Evolutionary conservation across 1,284 basidiomycete species (phyloP), one percentile per base, ranked within the genome.

Genomic region (Hymenochaete sp.): DNA sequence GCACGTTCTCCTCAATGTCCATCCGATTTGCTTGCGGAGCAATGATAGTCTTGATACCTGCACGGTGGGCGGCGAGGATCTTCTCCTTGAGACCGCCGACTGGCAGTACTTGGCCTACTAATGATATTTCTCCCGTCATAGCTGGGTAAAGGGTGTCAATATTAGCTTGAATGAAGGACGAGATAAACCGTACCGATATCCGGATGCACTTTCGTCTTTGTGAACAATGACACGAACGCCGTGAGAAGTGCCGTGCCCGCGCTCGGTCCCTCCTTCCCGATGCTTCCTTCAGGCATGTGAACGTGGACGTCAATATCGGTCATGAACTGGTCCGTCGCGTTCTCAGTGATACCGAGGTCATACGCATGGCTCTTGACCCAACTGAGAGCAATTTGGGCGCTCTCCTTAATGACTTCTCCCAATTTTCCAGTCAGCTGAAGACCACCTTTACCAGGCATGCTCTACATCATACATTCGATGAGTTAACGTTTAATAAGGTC

Each of bases 251-350:
- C 95, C 1, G 92, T 96, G 39, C 95, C 95, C 0, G 95, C 95
- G 54, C 88, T 92, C 0, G 95, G 95, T 0, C 95, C 95, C 58
- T 98, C 95, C 68, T 98, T 99, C 40, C 95, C 95, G 51, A 98
- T 90, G 49, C 88, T 89, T 4, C 95, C 95, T 62, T 96, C 93
- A 0, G 93, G 92, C 92, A 93, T 95, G 62, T 96, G 93, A 35
- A 96, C 75, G 61, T 96, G 92, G 13, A 96, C 73, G 57, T 95
- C 91, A 32, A 78, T 73, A 58, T 93, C 84, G 38, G 81, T 81
- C 52, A 98, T 66, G 61, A 93, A 83, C 57, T 83, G 79, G 53
- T 86, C 82, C 3, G 77, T 77, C 8, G 74, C 67, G 1, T 72
- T 73, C 53, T 73, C 67, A 3, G 89, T 91, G 56, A 98, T 86